Percentiles rank a stretch among this genome's conserved stretches.
These are phyloP conservation scores for Adansonia rubrostipa DNA, from an alignment of 441 rosid genomes.

Conservation along the genomic window DNA sequence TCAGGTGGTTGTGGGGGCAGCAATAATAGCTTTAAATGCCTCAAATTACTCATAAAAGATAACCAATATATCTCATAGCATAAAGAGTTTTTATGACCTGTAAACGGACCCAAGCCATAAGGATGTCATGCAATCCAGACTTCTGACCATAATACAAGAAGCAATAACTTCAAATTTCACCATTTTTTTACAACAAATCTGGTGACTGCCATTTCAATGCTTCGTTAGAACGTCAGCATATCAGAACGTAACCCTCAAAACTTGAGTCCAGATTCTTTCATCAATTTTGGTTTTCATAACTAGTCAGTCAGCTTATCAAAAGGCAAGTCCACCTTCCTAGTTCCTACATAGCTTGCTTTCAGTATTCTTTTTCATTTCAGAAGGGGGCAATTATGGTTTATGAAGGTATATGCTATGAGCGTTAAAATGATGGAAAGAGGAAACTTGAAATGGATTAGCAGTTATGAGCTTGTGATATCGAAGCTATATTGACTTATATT, in stretches of 20 bases:
- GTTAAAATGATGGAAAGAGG: neutral
- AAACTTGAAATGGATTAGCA: neutral
- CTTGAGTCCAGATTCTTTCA: conserved; percentile 3
- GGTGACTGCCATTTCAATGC: neutral
- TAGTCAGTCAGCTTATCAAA: conserved; percentile 1
- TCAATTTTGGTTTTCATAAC: conserved; percentile 5
- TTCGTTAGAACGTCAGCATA: neutral
- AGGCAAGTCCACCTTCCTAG: neutral
- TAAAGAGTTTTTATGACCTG: neutral
- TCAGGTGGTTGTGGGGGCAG: conserved; percentile 4
- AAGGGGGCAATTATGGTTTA: neutral
- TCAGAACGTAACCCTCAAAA: neutral
- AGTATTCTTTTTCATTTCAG: neutral
- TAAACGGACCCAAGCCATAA: neutral
- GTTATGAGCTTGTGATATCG: neutral
- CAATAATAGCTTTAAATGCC: neutral
- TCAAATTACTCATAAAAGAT: neutral
- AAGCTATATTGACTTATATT: neutral
- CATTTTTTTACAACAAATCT: conserved; percentile 1
- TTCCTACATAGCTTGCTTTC: neutral
- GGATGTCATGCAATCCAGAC: neutral
- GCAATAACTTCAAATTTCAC: neutral
- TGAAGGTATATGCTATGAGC: neutral
- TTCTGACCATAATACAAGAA: neutral
- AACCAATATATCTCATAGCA: neutral